These are phyloP conservation scores for Aureobasidium sp. DNA, from an alignment of 2,329 filamentous ascomycete genomes.

Conservation along the genomic window DNA sequence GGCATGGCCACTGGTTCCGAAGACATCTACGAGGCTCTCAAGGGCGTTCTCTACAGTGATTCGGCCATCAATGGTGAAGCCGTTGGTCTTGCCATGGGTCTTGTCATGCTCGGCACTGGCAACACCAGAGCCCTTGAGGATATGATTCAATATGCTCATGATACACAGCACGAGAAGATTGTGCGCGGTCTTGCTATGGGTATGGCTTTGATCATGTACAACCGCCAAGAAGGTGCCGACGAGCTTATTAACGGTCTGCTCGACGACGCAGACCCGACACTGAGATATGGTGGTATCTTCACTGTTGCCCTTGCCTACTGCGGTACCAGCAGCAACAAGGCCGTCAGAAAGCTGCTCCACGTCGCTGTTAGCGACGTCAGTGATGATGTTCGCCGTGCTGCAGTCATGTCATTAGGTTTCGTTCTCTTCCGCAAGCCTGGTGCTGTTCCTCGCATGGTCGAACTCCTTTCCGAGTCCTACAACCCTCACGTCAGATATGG, in stretches of 20 bases:
- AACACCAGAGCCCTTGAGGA: constrained; percentile 88
- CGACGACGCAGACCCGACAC: constrained; percentile 84
- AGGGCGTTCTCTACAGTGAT: constrained; percentile 80
- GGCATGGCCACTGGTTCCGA: constrained; percentile 94
- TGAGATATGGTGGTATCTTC: constrained; percentile 96
- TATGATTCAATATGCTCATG: constrained; percentile 96
- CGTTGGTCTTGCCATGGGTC: constrained; percentile 88
- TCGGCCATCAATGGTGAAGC: constrained; percentile 96
- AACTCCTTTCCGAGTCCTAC: constrained; percentile 95
- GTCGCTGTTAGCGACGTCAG: constrained; percentile 97
- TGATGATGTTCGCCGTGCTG: constrained; percentile 90
- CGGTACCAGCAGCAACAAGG: constrained; percentile 96
- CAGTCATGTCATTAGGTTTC: constrained; percentile 96
- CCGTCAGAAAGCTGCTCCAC: constrained; percentile 89
- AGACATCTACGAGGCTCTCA: constrained; percentile 84
- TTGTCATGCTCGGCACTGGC: constrained; percentile 97
- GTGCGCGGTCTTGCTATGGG: constrained; percentile 90
- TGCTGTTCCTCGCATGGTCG: constrained; percentile 96
- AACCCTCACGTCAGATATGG: constrained; percentile 98
- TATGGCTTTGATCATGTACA: constrained; percentile 98
- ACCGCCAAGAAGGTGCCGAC: constrained; percentile 87
- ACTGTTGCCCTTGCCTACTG: constrained; percentile 97
- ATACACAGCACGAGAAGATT: constrained; percentile 98
- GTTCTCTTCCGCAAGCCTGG: constrained; percentile 97
- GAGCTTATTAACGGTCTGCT: constrained; percentile 89